Evolutionary conservation across 225 moss, liverwort and hornwort genomes (phyloP).

Genomic region (Pleurozium schreberi): DNA sequence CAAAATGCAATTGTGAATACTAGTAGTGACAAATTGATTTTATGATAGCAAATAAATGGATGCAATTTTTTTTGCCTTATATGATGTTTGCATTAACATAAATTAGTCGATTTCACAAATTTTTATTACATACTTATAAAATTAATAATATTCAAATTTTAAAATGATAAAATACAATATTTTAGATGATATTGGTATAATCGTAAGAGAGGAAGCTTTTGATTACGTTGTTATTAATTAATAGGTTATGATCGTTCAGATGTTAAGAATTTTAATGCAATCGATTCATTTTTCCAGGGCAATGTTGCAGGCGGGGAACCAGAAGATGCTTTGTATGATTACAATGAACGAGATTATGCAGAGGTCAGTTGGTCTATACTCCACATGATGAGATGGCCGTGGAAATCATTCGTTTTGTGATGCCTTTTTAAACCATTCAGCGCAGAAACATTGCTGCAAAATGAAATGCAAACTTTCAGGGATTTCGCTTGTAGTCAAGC

Average conservation of each 20-base stretch:
- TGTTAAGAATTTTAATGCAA: background rate
- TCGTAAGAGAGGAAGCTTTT: background rate
- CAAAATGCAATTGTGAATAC: background rate
- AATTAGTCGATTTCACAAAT: background rate
- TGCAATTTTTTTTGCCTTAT: background rate
- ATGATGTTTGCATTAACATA: background rate
- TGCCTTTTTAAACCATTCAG: background rate
- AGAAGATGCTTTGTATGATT: slow-evolving; percentile 2
- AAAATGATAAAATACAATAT: background rate
- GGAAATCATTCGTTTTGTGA: background rate
- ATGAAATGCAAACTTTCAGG: background rate
- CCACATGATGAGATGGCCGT: background rate
- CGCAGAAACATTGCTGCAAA: background rate
- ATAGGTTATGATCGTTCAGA: background rate
- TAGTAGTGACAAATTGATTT: background rate
- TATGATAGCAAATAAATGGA: background rate
- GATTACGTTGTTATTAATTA: background rate
- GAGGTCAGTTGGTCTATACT: slow-evolving; percentile 21
- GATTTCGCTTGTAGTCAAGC: background rate
- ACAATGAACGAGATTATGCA: slow-evolving; percentile 22
- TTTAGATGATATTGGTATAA: background rate
- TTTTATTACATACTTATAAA: background rate
- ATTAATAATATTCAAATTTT: background rate
- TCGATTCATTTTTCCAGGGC: background rate
- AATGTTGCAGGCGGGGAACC: slow-evolving; percentile 6